Percentiles rank a stretch among this genome's conserved stretches.
Evolutionary conservation across 192 early-diverging fungal genomes (phyloP).

Genomic region (Funneliformis mosseae): DNA sequence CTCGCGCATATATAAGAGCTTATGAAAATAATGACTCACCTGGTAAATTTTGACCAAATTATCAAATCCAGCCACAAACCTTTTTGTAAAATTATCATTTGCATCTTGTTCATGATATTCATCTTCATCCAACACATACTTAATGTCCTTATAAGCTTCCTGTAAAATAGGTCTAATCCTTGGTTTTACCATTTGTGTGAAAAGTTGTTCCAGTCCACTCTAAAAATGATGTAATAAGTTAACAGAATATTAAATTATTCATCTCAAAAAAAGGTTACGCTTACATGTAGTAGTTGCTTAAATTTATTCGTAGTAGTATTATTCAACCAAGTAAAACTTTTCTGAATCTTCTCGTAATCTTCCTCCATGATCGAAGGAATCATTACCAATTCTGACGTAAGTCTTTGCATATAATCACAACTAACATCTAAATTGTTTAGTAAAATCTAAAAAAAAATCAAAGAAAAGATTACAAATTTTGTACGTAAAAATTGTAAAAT

Average conservation of each 20-base stretch:
- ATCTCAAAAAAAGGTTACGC: slow-evolving; percentile 18
- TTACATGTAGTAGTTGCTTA: slow-evolving; percentile 65
- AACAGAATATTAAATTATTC: not conserved
- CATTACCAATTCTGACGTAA: slow-evolving; percentile 61
- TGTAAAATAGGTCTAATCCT: slow-evolving; percentile 77
- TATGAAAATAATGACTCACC: slow-evolving; percentile 38
- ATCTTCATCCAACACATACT: slow-evolving; percentile 89
- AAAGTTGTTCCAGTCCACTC: slow-evolving; percentile 77
- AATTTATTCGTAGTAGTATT: slow-evolving; percentile 62
- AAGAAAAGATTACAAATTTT: not conserved
- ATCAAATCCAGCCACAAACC: slow-evolving; percentile 75
- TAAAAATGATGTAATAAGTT: slow-evolving; percentile 13
- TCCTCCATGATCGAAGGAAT: slow-evolving; percentile 49
- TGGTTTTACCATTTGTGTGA: slow-evolving; percentile 76
- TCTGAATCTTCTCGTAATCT: slow-evolving; percentile 55
- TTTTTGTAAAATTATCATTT: slow-evolving; percentile 81
- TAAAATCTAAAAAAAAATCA: slow-evolving; percentile 47
- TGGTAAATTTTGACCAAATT: slow-evolving; percentile 59
- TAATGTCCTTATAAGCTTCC: slow-evolving; percentile 81
- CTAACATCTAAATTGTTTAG: slow-evolving; percentile 91
- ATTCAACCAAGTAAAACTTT: slow-evolving; percentile 59
- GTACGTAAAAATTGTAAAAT: not conserved
- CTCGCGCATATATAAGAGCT: not conserved
- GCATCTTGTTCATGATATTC: slow-evolving; percentile 84
- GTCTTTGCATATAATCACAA: slow-evolving; percentile 74